Evolutionary conservation across 352 stramenopile species (phyloP).

Genomic region (Pythium sukuiense): DNA sequence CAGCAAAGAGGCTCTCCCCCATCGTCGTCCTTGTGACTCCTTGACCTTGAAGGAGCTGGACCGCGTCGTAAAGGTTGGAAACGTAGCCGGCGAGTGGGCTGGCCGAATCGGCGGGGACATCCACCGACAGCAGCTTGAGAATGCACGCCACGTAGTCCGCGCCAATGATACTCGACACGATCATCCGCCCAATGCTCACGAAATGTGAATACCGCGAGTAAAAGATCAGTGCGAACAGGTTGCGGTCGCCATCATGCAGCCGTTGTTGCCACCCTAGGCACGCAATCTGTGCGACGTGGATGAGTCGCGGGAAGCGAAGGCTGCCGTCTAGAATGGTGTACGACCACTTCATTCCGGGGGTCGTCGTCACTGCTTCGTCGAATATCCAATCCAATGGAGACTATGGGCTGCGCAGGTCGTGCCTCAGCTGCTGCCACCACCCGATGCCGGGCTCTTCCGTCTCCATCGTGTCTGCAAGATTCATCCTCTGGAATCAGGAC

Average conservation of each 20-base stretch:
- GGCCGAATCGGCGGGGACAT: too few relatives aligned
- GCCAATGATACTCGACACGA: slow-evolving; percentile 43
- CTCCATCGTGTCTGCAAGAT: too few relatives aligned
- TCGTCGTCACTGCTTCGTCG: too few relatives aligned
- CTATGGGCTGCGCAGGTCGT: too few relatives aligned
- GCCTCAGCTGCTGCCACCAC: too few relatives aligned
- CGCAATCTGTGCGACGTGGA: slow-evolving; percentile 28
- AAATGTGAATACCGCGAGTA: slow-evolving; percentile 57
- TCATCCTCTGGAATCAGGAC: too few relatives aligned
- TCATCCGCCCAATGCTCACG: slow-evolving; percentile 39
- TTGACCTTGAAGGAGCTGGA: slow-evolving; percentile 58
- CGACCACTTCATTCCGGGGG: too few relatives aligned
- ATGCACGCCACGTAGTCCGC: slow-evolving; percentile 53
- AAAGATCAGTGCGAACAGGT: slow-evolving; percentile 38
- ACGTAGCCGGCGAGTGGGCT: slow-evolving; percentile 33
- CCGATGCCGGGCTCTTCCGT: too few relatives aligned
- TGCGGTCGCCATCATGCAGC: slow-evolving; percentile 10
- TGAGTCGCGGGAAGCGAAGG: slow-evolving; percentile 16
- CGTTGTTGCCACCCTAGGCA: too few relatives aligned
- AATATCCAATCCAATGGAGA: too few relatives aligned
- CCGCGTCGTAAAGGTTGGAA: slow-evolving; percentile 39
- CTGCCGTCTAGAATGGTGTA: too few relatives aligned
- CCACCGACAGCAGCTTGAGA: slow-evolving; percentile 35
- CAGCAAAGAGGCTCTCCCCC: slow-evolving; percentile 45
- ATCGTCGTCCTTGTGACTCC: slow-evolving; percentile 30